Percentiles rank a stretch among this genome's conserved stretches.
phyloP scores from a whole-genome alignment of 2,329 filamentous ascomycete species.

The Spiromastix sp. region DNA sequence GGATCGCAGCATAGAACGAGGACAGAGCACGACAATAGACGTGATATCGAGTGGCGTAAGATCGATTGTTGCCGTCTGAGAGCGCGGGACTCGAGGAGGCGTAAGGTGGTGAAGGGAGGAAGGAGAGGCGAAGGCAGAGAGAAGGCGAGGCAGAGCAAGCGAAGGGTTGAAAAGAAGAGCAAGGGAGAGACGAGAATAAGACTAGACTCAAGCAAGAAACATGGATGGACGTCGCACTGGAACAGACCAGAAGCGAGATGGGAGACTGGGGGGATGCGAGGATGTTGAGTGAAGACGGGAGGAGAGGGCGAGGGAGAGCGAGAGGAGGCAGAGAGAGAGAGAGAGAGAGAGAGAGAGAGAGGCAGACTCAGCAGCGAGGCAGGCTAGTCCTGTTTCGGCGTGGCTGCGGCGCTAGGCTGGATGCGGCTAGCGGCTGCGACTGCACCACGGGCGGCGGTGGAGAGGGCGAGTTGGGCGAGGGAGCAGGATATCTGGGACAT shows the following conservation, averaged over 20 bases:
- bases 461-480: not conserved
- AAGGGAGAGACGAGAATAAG: slow-evolving; percentile 2
- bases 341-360: not conserved
- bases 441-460: not conserved
- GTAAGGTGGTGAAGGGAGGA: not conserved
- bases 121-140: not conserved
- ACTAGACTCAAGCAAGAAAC: not conserved
- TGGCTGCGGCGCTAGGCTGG: slow-evolving; percentile 1
- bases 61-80: too few species aligned
- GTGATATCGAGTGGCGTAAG: too few species aligned
- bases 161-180: not conserved
- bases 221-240: slow-evolving; percentile 1
- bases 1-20: too few species aligned
- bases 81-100: not conserved
- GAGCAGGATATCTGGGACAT: slow-evolving; percentile 1
- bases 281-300: slow-evolving; percentile 4
- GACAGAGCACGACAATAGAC: too few species aligned
- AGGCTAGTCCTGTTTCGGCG: not conserved
- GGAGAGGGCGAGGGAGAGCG: slow-evolving; percentile 7
- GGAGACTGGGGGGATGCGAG: slow-evolving; percentile 3
- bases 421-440: not conserved
- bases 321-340: slow-evolving; percentile 5
- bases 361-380: not conserved
- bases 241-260: slow-evolving; percentile 6
- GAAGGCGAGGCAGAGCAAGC: not conserved